Base-by-base conservation (phyloP, 78 protist genomes). In the Carpediemonas membranifera region DNA sequence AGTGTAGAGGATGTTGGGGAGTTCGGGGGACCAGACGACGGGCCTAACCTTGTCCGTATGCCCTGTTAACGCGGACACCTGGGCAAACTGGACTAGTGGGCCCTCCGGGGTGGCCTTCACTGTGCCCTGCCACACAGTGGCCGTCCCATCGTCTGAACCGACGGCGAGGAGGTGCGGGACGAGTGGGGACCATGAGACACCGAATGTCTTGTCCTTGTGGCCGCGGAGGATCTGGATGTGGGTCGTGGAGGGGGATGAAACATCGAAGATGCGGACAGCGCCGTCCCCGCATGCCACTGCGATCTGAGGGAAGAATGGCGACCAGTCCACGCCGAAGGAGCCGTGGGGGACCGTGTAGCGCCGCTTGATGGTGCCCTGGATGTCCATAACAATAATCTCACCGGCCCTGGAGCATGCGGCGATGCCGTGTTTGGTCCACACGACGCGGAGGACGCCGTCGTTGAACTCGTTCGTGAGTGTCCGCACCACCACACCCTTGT, bases 1-100 rank as follows among this genome's bases (percentile, higher is more conserved):
- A 16, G 76, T 36, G 69, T 72, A 2, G 73, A 65, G 60, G 31
- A 72, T 25, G 36, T 28, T 13, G 16, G 84, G 84, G 19, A 78
- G 1, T 54, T 55, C 70, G 24, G 36, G 56, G 57, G 39, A 50
- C 74, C 73, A 78, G 27, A 19, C 37, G 33, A 72, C 35, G 18
- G 75, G 77, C 0, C 83, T 64, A 25, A 72, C 76, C 14, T 65
- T 41, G 19, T 55, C 15, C 19, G 31, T 15, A 62, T 76, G 81
- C 15, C 75, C 81, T 13, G 34, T 1, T 21, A 74, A 64, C 28
- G 50, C 65, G 27, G 3, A 9, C 27, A 7, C 7, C 41, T 59
- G n/a, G 37, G n/a, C 52, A 9, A 9, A 59, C 9, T 14, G n/a
- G n/a, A n/a, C n/a, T n/a, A n/a, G n/a, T n/a, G n/a, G n/a, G n/a